phyloP scores from a whole-genome alignment of 345 rosid species.

The Kandelia obovata region DNA sequence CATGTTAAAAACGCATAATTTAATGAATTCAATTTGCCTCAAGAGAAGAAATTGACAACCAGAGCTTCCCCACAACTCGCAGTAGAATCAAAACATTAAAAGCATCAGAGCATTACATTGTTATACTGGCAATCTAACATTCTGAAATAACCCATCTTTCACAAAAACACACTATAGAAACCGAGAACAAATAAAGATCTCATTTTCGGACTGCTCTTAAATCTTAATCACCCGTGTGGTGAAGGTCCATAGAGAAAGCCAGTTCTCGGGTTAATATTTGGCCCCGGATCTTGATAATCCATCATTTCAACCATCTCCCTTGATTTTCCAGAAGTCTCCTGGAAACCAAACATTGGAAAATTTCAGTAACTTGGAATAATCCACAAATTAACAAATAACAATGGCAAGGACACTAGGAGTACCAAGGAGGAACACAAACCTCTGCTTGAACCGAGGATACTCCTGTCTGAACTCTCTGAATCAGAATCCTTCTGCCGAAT shows the following conservation, averaged over 20 bases:
- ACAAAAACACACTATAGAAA: neutral
- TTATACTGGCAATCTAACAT: too few relatives aligned
- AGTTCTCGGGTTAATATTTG: slow-evolving; percentile 48
- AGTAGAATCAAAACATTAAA: too few relatives aligned
- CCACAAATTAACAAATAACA: neutral
- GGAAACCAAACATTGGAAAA: slow-evolving; percentile 11
- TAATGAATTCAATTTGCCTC: too few relatives aligned
- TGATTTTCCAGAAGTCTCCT: slow-evolving; percentile 33
- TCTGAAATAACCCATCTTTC: neutral
- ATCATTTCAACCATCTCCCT: slow-evolving; percentile 34
- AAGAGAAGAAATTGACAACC: too few relatives aligned
- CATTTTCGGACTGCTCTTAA: neutral
- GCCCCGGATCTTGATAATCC: slow-evolving; percentile 47
- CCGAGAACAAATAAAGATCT: neutral
- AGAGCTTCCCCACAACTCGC: too few relatives aligned
- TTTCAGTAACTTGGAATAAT: neutral
- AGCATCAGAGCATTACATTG: too few relatives aligned
- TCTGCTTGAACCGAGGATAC: slow-evolving; percentile 24
- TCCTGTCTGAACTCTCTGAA: slow-evolving; percentile 26
- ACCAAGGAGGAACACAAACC: slow-evolving; percentile 13
- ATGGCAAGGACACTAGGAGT: neutral
- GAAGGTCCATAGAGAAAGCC: slow-evolving; percentile 39
- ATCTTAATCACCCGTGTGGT: slow-evolving; percentile 22
- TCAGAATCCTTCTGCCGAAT: slow-evolving; percentile 25
- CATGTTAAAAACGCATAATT: too few relatives aligned